Conservation (phyloP, 202 grass and related monocot genomes). For the Cymbopogon flexuosus region DNA sequence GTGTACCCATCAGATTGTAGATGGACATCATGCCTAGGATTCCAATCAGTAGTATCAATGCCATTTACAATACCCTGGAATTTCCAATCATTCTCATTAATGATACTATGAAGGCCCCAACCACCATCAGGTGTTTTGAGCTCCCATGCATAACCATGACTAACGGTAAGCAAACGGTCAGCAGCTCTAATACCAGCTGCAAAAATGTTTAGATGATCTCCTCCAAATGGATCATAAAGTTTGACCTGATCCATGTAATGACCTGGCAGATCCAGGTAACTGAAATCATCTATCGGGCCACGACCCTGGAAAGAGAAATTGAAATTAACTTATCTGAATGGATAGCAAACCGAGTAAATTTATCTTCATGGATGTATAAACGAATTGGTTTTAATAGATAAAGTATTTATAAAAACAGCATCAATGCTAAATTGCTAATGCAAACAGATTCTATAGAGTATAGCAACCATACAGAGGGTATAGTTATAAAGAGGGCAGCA, state of each 20-base stretch:
- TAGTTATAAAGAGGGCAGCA: background rate
- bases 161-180: constrained; percentile 76
- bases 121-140: constrained; percentile 83
- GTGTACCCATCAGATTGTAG: constrained; percentile 66
- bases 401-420: constrained; percentile 1
- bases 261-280: constrained; percentile 60
- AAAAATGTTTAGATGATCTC: constrained; percentile 85
- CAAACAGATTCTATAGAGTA: background rate
- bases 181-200: constrained; percentile 78
- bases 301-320: constrained; percentile 56
- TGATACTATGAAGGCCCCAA: constrained; percentile 84
- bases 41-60: constrained; percentile 72
- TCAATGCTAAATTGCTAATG: background rate
- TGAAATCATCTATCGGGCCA: constrained; percentile 69
- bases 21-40: constrained; percentile 57
- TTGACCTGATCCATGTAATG: constrained; percentile 75
- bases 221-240: constrained; percentile 61
- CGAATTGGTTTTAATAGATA: background rate
- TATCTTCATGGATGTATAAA: background rate
- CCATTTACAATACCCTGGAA: constrained; percentile 84
- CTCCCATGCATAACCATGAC: constrained; percentile 89
- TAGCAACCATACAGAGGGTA: background rate
- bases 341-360: background rate
- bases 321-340: background rate
- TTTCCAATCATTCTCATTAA: constrained; percentile 72